Conservation (phyloP, 345 rosid genomes). For the Corchorus capsularis region DNA sequence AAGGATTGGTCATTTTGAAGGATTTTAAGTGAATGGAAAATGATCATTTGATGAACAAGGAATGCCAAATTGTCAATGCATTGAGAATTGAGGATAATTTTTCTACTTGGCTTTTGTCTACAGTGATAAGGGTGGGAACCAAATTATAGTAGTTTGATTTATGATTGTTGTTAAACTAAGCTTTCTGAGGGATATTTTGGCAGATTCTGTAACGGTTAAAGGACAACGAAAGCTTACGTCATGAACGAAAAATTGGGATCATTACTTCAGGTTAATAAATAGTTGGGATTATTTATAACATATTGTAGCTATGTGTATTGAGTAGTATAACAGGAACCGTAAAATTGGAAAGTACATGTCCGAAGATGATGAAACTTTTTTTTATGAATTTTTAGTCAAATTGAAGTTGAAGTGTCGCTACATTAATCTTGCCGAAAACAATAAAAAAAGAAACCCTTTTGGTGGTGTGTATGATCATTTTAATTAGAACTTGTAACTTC, state of each 20-base stretch:
- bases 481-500: background rate
- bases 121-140: background rate
- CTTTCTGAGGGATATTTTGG: background rate
- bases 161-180: background rate
- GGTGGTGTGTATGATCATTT: background rate
- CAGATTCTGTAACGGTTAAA: background rate
- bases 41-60: background rate
- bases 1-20: constrained; percentile 14
- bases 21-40: background rate
- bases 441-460: background rate
- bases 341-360: background rate
- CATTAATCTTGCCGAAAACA: background rate
- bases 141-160: background rate
- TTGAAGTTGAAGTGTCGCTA: background rate
- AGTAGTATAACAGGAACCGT: background rate
- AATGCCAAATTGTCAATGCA: background rate
- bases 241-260: background rate
- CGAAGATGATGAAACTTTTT: background rate
- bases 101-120: background rate
- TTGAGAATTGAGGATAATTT: background rate
- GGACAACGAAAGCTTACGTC: background rate
- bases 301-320: background rate
- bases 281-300: background rate
- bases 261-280: background rate
- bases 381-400: background rate